Evolutionary conservation across 148 eudicot genomes (phyloP), one percentile per base, ranked within the genome.

Genomic region (Arctostaphylos glauca): DNA sequence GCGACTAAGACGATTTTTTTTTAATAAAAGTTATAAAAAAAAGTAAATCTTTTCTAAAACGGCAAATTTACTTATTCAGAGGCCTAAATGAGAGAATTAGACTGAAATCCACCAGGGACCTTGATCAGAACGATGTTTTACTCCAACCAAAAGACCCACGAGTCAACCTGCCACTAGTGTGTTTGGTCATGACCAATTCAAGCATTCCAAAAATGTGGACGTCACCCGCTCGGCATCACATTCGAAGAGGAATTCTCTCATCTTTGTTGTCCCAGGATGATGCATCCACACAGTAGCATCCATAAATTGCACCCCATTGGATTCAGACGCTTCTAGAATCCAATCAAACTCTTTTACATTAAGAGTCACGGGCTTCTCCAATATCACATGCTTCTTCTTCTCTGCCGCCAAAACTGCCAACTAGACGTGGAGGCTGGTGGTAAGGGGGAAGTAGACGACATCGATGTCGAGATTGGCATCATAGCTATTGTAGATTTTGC

Each of bases 271-370:
- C 16, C 73, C 3, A 1, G 46, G 47, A 38, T 68, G 15, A 18
- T 68, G 73, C 46, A 68, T 38, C 73, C 73, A 68, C 73, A 68
- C 38, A 18, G 73, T 68, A 38, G 46, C 15, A 9, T 68, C 46
- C 73, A 68, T 68, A 46, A 68, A 68, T 46, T 68, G 73, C 8
- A 68, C 73, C 2, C 73, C 73, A 68, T 68, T 31, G 9, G 73
- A 10, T 68, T 68, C 73, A 9, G 46, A 68, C 1, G 73, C 73
- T 16, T 12, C 47, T 16, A 38, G 46, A 38, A 68, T 68, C 16
- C 12, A 0, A 5, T 68, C 73, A 4, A 68, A 12, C 16, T 31
- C 73, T 5, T 0, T 0, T 2, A 38, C 73, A 18, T 38, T 68
- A 4, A 38, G 44, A 3, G 47, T 46, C 46, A 68, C 73, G 1